Base-by-base conservation (phyloP, 1,284 basidiomycete species). In the Puccinia horiana region DNA sequence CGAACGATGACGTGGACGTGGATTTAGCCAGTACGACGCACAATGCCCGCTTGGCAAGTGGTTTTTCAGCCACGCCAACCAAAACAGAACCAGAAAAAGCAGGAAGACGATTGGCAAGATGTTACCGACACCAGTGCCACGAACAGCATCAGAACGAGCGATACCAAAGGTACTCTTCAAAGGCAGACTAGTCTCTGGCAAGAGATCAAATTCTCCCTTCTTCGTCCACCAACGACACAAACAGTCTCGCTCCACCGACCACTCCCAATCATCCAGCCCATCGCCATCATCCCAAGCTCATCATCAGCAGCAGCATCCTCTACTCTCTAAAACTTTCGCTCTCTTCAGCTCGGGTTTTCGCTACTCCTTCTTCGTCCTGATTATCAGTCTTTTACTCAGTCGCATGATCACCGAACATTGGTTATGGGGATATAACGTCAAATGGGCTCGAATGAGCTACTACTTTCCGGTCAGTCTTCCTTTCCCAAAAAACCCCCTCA, bases 121-220 rank as follows among this genome's bases (percentile, higher is more conserved):
- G 78, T 26, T 80, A 32, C 78, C 78, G 0, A 73, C 78, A 5
- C 78, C 78, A 29, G 23, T 29, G n/a, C 69, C 78, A 29, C 69
- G 69, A 2, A 73, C 78, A 42, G 35, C 78, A 35, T 40, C 78
- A 12, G 78, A 80, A 54, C n/a, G 70, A 16, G 61, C 44, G 26
- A 67, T 52, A 0, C 44, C 65, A 6, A 54, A 54, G 18, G 78
- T 80, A 9, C 42, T 58, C 14, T 80, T 80, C 69, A 80, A 80
- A 42, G 67, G 78, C 2, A 72, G 61, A 84, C 90, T 91, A 90
- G 92, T 94, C 61, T 90, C 91, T 52, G 90, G 90, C 83, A 94
- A 94, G 88, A 87, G 90, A 79, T 92, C 93, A 49, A 94, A 94
- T 87, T 89, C 90, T 83, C 93, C 93, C 29, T 94, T 93, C 87